Evolutionary conservation across 495 filamentous ascomycete species (phyloP), one percentile per base, ranked within the genome.

Genomic region (Aspergillus coremiiformis): DNA sequence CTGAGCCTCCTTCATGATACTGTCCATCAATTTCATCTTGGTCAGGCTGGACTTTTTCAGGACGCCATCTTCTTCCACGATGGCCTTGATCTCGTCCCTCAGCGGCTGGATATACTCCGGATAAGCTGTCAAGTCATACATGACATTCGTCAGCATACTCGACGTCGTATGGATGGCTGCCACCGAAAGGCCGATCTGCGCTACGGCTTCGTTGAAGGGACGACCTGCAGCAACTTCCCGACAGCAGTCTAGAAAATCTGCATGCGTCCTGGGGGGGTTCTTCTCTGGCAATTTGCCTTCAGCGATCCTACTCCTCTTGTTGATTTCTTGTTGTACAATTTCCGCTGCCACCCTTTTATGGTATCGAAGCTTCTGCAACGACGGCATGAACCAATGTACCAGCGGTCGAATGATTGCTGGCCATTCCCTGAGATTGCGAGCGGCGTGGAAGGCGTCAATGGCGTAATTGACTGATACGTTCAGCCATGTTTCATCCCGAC

Each of bases 381-480:
- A 50, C 3, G 69, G 68, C 14, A 74, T 27, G 47, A 73, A 66
- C 63, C 68, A 66, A 39, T 70, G 62, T 12, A 66, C 66, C 0
- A 77, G 4, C 0, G 64, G 65, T 5, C 64, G 70, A 7, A 73
- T 42, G n/a, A 71, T 50, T 1, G 55, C 55, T 1, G 74, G 74
- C 51, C 70, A 67, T 4, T 54, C n/a, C 4, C 65, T 54, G 33
- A 78, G 54, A 5, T 58, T 53, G 5, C 62, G 57, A 5, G 64
- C 62, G 2, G 68, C 67, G 8, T 42, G 29, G 53, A 80, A 77
- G 4, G 77, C 51, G 41, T 81, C 70, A 19, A 80, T 53, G 5
- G 83, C 80, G 60, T 79, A 85, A 29, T 73, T 75, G 55, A 82
- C 76, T 1, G 80, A 76, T 4, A 76, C 67, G 20, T 77, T 59